Evolutionary conservation across 2,329 filamentous ascomycete species (phyloP).

Genomic region (Aspergillus pseudoglaucus): DNA sequence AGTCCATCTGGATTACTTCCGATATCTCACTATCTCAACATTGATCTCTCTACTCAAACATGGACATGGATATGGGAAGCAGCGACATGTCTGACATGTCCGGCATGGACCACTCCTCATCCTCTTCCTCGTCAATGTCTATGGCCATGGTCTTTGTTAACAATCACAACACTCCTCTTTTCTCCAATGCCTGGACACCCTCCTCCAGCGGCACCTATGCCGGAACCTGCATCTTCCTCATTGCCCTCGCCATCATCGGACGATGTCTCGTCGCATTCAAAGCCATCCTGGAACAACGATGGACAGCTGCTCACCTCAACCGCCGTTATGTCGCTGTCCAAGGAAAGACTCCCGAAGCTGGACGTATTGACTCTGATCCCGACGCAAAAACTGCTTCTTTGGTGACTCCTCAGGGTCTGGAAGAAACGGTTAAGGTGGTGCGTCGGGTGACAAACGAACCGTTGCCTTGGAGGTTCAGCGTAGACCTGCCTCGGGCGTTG

Average conservation of each 20-base stretch:
- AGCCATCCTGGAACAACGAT: slow-evolving; percentile 52
- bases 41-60: slow-evolving; percentile 2
- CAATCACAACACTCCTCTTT: slow-evolving; percentile 57
- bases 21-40: neutral
- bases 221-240: slow-evolving; percentile 85
- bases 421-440: slow-evolving; percentile 73
- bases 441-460: slow-evolving; percentile 46
- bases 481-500: slow-evolving; percentile 66
- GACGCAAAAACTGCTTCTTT: slow-evolving; percentile 61
- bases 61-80: slow-evolving; percentile 12
- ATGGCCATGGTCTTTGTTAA: slow-evolving; percentile 48
- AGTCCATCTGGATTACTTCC: neutral
- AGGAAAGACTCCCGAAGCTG: slow-evolving; percentile 55
- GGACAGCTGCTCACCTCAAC: slow-evolving; percentile 64
- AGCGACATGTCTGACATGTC: slow-evolving; percentile 16
- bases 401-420: slow-evolving; percentile 66
- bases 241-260: slow-evolving; percentile 64
- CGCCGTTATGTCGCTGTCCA: slow-evolving; percentile 71
- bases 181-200: slow-evolving; percentile 68
- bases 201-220: slow-evolving; percentile 65
- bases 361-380: slow-evolving; percentile 53
- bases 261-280: slow-evolving; percentile 68
- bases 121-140: slow-evolving; percentile 11
- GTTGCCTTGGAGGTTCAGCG: slow-evolving; percentile 72
- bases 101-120: slow-evolving; percentile 22